Evolutionary conservation across 805 yeast genomes (phyloP), one percentile per base, ranked within the genome.

Genomic region (Barnettozyma siamensis): DNA sequence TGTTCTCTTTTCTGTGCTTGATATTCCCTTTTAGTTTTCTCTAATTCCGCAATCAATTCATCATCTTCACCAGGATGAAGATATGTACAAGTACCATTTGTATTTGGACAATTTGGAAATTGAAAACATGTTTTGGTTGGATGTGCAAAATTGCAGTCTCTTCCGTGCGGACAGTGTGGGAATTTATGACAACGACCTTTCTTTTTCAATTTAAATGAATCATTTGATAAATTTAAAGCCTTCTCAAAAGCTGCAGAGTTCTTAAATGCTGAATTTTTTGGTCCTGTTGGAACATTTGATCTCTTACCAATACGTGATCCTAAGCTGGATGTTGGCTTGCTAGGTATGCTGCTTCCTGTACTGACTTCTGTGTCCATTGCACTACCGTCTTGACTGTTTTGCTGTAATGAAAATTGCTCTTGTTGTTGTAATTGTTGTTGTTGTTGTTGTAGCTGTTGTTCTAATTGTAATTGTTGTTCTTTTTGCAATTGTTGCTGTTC

Each of bases 61-160:
- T 75, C 83, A 61, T 88, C 96, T 64, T 88, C 88, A 45, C 84
- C 84, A 10, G 94, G 89, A 59, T 88, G 96, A 50, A 88, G 66
- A 54, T 67, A 86, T 49, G 77, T 80, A 65, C 96, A 88, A 0
- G 93, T 84, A 10, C 94, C 95, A 28, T 83, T 80, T 4, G 81
- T 74, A 52, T 83, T 81, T 20, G 86, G 73, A 64, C 96, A 88
- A 52, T 80, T 75, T 42, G 93, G 93, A 59, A 71, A 86, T 7
- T 77, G 76, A 62, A 73, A 76, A 61, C 96, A 88, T 7, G 69
- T 69, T 53, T 75, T 83, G 1, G 87, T 77, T 18, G 96, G 96
- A 63, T 88, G 96, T 3, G 88, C 77, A 57, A 75, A 80, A 32
- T 71, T 73, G 62, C 96, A 88, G 39, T 76, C 77, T 57, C 70